phyloP scores from a whole-genome alignment of 441 rosid genomes.

The Raphanus hybrid region DNA sequence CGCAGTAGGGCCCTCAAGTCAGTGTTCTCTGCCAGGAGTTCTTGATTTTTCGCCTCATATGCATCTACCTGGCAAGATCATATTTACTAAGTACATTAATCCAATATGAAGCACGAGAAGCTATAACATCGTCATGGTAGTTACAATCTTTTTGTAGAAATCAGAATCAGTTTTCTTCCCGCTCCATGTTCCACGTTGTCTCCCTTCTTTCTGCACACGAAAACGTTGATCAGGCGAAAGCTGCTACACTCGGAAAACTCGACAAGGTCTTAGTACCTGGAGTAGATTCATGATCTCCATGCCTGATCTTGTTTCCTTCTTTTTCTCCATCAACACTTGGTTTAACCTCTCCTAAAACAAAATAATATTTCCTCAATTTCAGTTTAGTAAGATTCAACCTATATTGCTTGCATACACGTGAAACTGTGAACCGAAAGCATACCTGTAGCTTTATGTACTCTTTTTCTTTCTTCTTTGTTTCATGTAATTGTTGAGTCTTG shows the following conservation, averaged over 20 bases:
- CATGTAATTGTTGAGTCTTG: conserved; percentile 95
- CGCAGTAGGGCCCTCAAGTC: conserved; percentile 87
- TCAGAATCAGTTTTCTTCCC: conserved; percentile 96
- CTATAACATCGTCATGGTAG: conserved; percentile 33
- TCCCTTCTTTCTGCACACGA: conserved; percentile 84
- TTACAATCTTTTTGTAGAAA: conserved; percentile 91
- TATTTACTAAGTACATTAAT: conserved; percentile 12
- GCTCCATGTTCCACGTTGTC: conserved; percentile 98
- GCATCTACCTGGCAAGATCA: conserved; percentile 82
- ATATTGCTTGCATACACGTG: neutral
- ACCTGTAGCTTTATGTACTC: conserved; percentile 98
- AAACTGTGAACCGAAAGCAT: conserved; percentile 21
- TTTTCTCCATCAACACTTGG: conserved; percentile 98
- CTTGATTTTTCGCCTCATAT: conserved; percentile 92
- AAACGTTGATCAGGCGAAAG: conserved; percentile 12
- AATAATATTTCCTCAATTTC: neutral
- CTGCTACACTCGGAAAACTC: conserved; percentile 3
- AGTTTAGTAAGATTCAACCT: neutral
- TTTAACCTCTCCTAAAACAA: conserved; percentile 80
- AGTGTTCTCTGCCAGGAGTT: conserved; percentile 82
- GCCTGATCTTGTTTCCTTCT: conserved; percentile 96
- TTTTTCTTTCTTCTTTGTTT: conserved; percentile 96
- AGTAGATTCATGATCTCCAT: conserved; percentile 98
- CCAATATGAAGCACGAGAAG: conserved; percentile 4
- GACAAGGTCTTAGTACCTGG: conserved; percentile 52